A percentile compares a stretch with the other conserved stretches of the same genome.
phyloP scores from a whole-genome alignment of 2,329 filamentous ascomycete genomes.

The Aureobasidium sp. region DNA sequence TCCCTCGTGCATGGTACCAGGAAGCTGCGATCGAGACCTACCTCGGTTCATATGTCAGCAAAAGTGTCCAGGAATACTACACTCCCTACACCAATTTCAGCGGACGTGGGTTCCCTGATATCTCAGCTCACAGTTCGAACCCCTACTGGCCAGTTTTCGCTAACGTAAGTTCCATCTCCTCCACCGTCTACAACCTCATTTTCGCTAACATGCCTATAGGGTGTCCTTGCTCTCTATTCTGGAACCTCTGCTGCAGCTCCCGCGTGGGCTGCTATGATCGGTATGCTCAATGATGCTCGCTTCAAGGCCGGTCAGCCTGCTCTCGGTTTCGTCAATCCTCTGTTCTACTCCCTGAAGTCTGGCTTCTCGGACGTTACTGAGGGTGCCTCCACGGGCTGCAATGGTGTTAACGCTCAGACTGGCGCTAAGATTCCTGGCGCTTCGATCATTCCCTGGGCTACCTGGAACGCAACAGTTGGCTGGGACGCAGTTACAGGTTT shows the following conservation, averaged over 20 bases:
- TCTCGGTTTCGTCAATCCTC: slow-evolving; percentile 51
- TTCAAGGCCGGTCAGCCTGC: slow-evolving; percentile 41
- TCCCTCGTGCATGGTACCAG: slow-evolving; percentile 37
- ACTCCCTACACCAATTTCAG: slow-evolving; percentile 21
- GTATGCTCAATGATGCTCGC: slow-evolving; percentile 55
- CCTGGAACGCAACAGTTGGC: slow-evolving; percentile 17
- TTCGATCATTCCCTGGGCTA: slow-evolving; percentile 6
- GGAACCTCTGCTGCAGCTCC: slow-evolving; percentile 34
- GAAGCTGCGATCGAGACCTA: slow-evolving; percentile 34
- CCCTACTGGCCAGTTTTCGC: slow-evolving; percentile 36
- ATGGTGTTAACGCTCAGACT: slow-evolving; percentile 12
- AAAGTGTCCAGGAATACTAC: slow-evolving; percentile 34
- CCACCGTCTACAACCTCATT: too few relatives aligned
- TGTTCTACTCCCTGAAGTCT: slow-evolving; percentile 32
- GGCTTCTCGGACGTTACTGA: slow-evolving; percentile 40
- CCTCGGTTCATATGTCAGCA: slow-evolving; percentile 25
- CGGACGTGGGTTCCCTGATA: slow-evolving; percentile 40
- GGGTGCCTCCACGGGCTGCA: slow-evolving; percentile 31
- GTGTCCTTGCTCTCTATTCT: slow-evolving; percentile 30
- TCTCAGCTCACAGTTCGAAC: slow-evolving; percentile 45
- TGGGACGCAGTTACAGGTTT: slow-evolving; percentile 30
- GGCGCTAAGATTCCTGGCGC: slow-evolving; percentile 23
- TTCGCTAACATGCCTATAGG: slow-evolving; percentile 10
- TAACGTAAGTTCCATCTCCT: slow-evolving; percentile 20
- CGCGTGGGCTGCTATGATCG: slow-evolving; percentile 49